These are phyloP conservation scores for Yarrowia sp. DNA, from an alignment of 805 yeast genomes.

Conservation along the genomic window DNA sequence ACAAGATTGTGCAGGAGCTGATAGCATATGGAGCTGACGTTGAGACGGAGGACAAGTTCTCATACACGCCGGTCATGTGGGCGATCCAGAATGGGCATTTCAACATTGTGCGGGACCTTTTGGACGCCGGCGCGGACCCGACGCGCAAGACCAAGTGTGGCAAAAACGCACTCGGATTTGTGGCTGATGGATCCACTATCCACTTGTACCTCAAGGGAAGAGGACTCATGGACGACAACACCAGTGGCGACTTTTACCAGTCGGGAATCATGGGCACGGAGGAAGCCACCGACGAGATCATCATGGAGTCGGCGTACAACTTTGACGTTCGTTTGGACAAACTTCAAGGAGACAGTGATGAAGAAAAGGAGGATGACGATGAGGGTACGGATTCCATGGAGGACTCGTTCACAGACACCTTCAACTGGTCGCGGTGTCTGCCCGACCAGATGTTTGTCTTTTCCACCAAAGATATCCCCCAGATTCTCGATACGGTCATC, in stretches of 20 bases:
- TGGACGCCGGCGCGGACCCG: conserved; percentile 63
- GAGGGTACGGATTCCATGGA: conserved; percentile 20
- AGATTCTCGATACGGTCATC: conserved; percentile 41
- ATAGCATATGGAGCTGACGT: conserved; percentile 41
- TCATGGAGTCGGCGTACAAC: conserved; percentile 36
- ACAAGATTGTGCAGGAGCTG: conserved; percentile 39
- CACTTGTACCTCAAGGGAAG: conserved; percentile 52
- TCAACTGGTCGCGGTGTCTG: conserved; percentile 44
- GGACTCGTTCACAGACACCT: conserved; percentile 32
- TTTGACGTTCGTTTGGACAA: conserved; percentile 38
- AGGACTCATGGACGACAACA: conserved; percentile 32
- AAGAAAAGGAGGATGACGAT: conserved; percentile 29
- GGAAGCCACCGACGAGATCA: conserved; percentile 30
- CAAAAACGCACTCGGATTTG: conserved; percentile 54
- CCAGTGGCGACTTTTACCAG: conserved; percentile 34
- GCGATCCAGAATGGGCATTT: conserved; percentile 64
- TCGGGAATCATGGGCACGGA: conserved; percentile 29
- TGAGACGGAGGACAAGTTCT: conserved; percentile 41
- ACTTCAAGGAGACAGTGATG: conserved; percentile 28
- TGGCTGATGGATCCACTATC: conserved; percentile 56
- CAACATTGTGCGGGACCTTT: conserved; percentile 53
- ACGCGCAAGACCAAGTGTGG: conserved; percentile 44
- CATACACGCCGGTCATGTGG: conserved; percentile 73
- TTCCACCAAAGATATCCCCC: conserved; percentile 40
- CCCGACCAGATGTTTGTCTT: conserved; percentile 45